These are phyloP conservation scores for Scenedesmus sp. DNA, from an alignment of 163 green algal genomes.

Conservation along the genomic window DNA sequence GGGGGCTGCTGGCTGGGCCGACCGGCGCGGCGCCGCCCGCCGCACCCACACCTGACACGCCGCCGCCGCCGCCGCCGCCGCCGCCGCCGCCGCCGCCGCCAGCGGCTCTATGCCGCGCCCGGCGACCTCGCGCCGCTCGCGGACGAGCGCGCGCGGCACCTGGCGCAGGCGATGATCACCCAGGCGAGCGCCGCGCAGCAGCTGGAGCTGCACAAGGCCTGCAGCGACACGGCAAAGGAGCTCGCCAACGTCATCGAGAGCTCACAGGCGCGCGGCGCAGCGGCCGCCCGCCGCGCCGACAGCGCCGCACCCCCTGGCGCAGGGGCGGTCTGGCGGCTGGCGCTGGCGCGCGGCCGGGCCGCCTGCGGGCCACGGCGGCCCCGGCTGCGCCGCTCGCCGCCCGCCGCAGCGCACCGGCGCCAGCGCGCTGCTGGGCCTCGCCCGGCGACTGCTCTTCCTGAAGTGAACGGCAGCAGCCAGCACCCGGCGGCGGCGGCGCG, in stretches of 20 bases:
- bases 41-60: too few relatives aligned
- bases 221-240: slow-evolving; percentile 30
- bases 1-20: too few relatives aligned
- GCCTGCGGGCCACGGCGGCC: too few relatives aligned
- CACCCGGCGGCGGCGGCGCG: too few relatives aligned
- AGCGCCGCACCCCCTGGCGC: too few relatives aligned
- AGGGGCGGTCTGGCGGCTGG: too few relatives aligned
- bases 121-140: slow-evolving; percentile 8
- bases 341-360: too few relatives aligned
- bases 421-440: neutral
- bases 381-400: too few relatives aligned
- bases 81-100: neutral
- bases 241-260: slow-evolving; percentile 40
- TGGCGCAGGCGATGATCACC: slow-evolving; percentile 20
- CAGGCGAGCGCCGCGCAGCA: neutral
- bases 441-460: slow-evolving; percentile 21
- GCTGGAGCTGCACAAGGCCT: slow-evolving; percentile 22
- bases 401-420: slow-evolving; percentile 28
- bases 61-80: neutral
- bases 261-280: too few relatives aligned
- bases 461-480: neutral
- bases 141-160: slow-evolving; percentile 4
- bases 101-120: slow-evolving; percentile 25
- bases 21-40: too few relatives aligned
- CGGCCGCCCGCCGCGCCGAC: too few relatives aligned